Conservation (phyloP, 179 eudicot genomes). For the Carnegiea gigantea region DNA sequence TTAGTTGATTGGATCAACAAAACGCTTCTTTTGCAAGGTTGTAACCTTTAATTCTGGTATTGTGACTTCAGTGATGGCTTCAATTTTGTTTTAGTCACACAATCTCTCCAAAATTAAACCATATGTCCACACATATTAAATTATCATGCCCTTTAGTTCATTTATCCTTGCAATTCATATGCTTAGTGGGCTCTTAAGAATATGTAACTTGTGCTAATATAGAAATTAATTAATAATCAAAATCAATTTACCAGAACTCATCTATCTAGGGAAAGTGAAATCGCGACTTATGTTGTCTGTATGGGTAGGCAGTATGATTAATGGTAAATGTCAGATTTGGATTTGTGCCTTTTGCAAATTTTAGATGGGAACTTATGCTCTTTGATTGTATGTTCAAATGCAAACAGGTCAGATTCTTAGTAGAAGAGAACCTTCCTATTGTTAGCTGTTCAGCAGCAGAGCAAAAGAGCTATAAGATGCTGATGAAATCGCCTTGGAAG, state of each 20-base stretch:
- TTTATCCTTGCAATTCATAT: too few species aligned
- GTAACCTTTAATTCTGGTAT: background rate
- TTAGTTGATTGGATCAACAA: too few species aligned
- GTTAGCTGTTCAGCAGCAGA: conserved; percentile 54
- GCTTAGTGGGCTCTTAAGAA: too few species aligned
- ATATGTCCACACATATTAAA: background rate
- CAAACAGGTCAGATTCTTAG: conserved; percentile 76
- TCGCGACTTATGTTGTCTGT: too few species aligned
- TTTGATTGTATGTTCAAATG: conserved; percentile 13
- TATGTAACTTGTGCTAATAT: too few species aligned
- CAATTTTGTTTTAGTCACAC: background rate
- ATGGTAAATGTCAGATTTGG: too few species aligned
- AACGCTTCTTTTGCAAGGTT: background rate
- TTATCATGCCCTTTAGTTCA: background rate
- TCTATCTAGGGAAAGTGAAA: too few species aligned
- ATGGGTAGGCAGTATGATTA: too few species aligned
- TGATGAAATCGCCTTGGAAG: conserved; percentile 94
- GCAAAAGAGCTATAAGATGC: conserved; percentile 55
- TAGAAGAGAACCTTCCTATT: conserved; percentile 85
- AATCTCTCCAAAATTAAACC: too few species aligned
- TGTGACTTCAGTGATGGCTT: background rate
- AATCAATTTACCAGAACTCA: too few species aligned
- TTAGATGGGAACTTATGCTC: background rate
- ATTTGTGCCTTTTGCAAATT: background rate
- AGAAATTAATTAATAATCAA: too few species aligned